Conservation (phyloP, 1,284 basidiomycete species). For the Ceratobasidium sp. region DNA sequence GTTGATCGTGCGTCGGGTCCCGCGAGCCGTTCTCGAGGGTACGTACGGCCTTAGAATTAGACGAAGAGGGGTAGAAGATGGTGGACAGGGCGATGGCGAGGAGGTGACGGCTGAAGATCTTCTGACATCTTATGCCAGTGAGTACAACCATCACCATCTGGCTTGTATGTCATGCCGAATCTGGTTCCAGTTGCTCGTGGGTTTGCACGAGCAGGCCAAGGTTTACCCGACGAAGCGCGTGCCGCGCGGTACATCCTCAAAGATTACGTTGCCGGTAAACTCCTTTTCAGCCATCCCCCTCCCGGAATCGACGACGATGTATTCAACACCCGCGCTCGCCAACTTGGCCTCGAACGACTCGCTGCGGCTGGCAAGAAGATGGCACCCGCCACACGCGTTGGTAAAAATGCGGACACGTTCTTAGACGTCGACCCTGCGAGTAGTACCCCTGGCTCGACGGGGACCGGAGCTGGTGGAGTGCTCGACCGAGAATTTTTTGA, state of each 20-base stretch:
- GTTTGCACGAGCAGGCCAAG: constrained; percentile 92
- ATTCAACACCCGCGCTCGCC: constrained; percentile 84
- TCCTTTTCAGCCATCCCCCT: constrained; percentile 91
- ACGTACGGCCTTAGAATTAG: constrained; percentile 90
- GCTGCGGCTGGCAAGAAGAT: constrained; percentile 78
- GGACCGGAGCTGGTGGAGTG: constrained; percentile 45
- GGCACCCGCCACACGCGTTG: constrained; percentile 86
- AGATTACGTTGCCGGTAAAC: constrained; percentile 96
- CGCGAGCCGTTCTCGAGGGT: constrained; percentile 87
- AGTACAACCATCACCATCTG: constrained; percentile 57
- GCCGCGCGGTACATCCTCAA: constrained; percentile 95
- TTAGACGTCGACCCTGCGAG: constrained; percentile 61
- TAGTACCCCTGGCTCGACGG: constrained; percentile 47
- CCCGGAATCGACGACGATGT: constrained; percentile 74
- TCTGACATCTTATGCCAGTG: constrained; percentile 90
- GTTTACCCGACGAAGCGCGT: constrained; percentile 96
- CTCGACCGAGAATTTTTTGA: constrained; percentile 91
- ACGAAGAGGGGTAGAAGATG: constrained; percentile 72
- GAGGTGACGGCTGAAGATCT: constrained; percentile 84
- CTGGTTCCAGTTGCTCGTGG: constrained; percentile 83
- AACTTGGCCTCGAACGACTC: constrained; percentile 69
- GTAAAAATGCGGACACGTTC: constrained; percentile 85
- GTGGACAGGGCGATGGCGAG: constrained; percentile 74
- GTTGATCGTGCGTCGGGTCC: constrained; percentile 85
- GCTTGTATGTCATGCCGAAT: constrained; percentile 42